Evolutionary conservation across 164 flowering plant genomes (phyloP), one percentile per base, ranked within the genome.

Genomic region (Echeveria elegans): DNA sequence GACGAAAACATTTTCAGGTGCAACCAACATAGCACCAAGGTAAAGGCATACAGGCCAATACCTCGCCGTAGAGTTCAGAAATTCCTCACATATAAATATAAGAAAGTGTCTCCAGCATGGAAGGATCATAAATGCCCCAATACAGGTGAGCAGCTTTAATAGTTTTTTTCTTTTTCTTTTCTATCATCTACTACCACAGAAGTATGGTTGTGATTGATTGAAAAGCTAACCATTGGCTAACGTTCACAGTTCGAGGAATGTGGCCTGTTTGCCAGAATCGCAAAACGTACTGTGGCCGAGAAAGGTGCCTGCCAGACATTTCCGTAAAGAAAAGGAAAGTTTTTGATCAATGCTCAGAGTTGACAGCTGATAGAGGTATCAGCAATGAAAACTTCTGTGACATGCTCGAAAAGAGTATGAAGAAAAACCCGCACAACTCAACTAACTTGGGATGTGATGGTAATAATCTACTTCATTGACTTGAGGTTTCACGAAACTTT

Each of bases 41-140:
- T 31, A 18, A 77, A 74, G 72, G 45, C 75, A 26, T 65, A 26
- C 71, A 79, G 77, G 78, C 77, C 67, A 68, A 52, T 74, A 58
- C 58, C 73, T 28, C 77, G 75, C 50, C 70, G 77, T 63, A 77
- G 81, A 73, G 72, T 77, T 29, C 77, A 77, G 70, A 81, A 79
- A 36, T 69, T 77, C 66, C 74, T 82, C 63, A 69, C 77, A 23
- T 77, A 78, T 65, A 82, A 77, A 66, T 77, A 79, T 68, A 75
- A 82, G 85, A 79, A 74, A 69, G 76, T 43, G 48, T 77, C 77
- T 69, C 78, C 85, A 37, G 75, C 74, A 26, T 68, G 76, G 75
- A 82, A 71, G 73, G 75, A 72, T 64, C 72, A 12, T 66, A 15
- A 63, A 2, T 26, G 38, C 48, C 40, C 29, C 65, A 43, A 50